Percentiles rank a stretch among this genome's conserved stretches.
These are phyloP conservation scores for Pseudogymnoascus sp. DNA, from an alignment of 2,329 filamentous ascomycete species.

Conservation along the genomic window DNA sequence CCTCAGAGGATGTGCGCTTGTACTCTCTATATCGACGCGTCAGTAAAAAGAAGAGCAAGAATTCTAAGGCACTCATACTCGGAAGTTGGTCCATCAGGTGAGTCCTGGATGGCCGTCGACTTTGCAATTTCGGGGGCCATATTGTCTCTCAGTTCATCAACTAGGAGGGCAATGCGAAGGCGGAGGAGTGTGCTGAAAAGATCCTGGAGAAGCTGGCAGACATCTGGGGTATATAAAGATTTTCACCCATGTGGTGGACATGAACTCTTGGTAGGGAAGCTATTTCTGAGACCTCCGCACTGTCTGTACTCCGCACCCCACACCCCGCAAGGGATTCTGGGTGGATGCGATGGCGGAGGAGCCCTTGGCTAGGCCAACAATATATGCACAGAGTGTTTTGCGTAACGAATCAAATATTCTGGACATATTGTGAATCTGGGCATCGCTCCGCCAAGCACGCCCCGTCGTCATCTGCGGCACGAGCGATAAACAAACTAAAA, in stretches of 20 bases:
- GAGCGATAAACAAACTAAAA: neutral
- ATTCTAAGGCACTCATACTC: neutral
- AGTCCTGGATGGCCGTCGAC: neutral
- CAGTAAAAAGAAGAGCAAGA: neutral
- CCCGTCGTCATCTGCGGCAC: neutral
- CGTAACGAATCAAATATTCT: neutral
- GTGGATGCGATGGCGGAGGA: neutral
- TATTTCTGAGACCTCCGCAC: neutral
- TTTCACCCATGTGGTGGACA: neutral
- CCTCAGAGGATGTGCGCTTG: constrained; percentile 14
- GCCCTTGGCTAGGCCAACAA: neutral
- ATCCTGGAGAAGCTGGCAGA: neutral
- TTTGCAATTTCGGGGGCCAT: constrained; percentile 1
- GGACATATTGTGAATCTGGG: neutral
- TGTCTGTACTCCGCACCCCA: neutral
- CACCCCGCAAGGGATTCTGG: neutral
- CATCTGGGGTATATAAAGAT: constrained; percentile 2
- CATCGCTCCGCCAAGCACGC: neutral
- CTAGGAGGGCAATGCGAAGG: neutral
- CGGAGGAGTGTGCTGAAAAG: neutral
- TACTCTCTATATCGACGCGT: constrained; percentile 10
- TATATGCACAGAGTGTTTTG: neutral
- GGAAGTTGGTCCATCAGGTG: neutral
- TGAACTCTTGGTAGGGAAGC: neutral
- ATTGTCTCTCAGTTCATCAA: neutral